phyloP scores from a whole-genome alignment of 2,329 filamentous ascomycete genomes.

The Penicillium sclerotigenum region DNA sequence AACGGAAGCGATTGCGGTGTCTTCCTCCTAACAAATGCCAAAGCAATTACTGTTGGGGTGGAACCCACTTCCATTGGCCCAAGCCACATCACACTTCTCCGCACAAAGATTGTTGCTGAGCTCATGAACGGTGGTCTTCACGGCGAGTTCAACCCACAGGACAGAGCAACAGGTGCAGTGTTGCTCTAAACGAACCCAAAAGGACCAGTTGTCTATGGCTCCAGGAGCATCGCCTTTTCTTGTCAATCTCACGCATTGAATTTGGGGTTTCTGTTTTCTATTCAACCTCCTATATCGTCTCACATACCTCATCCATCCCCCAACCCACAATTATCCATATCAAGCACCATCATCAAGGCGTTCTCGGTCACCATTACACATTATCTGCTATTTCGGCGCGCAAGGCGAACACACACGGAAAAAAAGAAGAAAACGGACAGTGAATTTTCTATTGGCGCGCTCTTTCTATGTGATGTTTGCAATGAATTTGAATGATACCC shows the following conservation, averaged over 20 bases:
- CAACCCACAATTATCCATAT: not conserved
- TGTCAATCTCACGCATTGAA: not conserved
- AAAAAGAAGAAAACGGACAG: slow-evolving; percentile 1
- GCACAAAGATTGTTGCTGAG: slow-evolving; percentile 49
- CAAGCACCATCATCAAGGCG: not conserved
- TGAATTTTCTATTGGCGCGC: not conserved
- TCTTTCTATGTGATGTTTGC: slow-evolving; percentile 11
- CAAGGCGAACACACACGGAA: slow-evolving; percentile 16
- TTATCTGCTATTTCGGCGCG: slow-evolving; percentile 10
- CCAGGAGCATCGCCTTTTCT: not conserved
- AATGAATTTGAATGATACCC: slow-evolving; percentile 27
- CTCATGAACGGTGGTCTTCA: slow-evolving; percentile 45
- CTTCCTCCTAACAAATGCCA: slow-evolving; percentile 49
- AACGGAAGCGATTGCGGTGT: slow-evolving; percentile 52
- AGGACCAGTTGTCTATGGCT: not conserved
- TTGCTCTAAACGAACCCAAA: slow-evolving; percentile 20
- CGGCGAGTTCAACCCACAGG: slow-evolving; percentile 40
- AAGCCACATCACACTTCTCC: slow-evolving; percentile 40
- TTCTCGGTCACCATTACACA: slow-evolving; percentile 3
- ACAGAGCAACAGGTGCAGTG: slow-evolving; percentile 14
- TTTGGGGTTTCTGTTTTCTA: not conserved
- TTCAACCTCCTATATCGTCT: not conserved
- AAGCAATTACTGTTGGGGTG: slow-evolving; percentile 45
- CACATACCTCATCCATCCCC: not conserved
- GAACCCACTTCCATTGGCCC: slow-evolving; percentile 44